Conservation (phyloP, 192 early-diverging fungal genomes). For the Coemansia sp. region DNA sequence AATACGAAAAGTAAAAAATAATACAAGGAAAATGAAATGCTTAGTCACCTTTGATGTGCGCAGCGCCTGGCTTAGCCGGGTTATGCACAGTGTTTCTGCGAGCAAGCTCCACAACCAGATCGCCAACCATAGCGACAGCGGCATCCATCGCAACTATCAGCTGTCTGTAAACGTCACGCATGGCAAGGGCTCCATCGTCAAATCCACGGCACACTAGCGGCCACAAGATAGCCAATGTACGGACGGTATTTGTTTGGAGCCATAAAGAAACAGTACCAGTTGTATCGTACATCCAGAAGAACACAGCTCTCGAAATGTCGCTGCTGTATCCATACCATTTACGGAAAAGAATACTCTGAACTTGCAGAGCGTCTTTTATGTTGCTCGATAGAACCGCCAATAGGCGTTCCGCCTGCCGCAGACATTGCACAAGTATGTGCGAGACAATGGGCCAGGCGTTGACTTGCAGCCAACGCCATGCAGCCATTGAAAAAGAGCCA, state of each 20-base stretch:
- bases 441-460: constrained; percentile 3
- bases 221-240: constrained; percentile 9
- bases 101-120: constrained; percentile 34
- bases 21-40: background rate
- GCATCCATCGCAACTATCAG: constrained; percentile 24
- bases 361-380: background rate
- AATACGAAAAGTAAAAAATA: background rate
- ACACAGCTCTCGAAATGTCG: background rate
- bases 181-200: constrained; percentile 22
- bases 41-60: background rate
- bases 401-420: background rate
- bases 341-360: background rate
- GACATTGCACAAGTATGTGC: background rate
- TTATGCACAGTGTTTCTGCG: constrained; percentile 27
- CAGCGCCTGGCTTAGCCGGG: background rate
- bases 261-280: background rate
- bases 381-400: background rate
- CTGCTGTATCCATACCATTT: background rate
- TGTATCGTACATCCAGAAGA: background rate
- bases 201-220: constrained; percentile 16
- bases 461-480: background rate
- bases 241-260: background rate
- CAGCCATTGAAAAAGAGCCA: background rate
- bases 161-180: constrained; percentile 32
- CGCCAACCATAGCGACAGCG: constrained; percentile 26